phyloP scores from a whole-genome alignment of 495 filamentous ascomycete genomes.

The Xylaria acuta region DNA sequence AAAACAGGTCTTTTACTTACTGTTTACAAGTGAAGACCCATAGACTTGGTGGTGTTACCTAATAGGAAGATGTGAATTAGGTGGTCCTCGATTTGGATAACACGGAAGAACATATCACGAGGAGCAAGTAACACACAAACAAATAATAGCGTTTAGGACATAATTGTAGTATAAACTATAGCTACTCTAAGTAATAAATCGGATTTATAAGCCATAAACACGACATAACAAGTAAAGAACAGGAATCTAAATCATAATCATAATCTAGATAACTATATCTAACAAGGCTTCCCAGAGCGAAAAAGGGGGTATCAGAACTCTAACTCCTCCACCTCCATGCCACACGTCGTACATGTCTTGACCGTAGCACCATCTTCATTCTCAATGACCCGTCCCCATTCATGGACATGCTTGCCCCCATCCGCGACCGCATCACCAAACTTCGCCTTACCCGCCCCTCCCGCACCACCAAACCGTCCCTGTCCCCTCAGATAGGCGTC shows the following conservation, averaged over 20 bases:
- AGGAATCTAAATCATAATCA: background rate
- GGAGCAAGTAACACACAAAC: background rate
- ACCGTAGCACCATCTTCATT: constrained; percentile 80
- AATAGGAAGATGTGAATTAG: no score
- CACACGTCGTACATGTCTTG: constrained; percentile 87
- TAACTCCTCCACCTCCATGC: constrained; percentile 96
- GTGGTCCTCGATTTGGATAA: background rate
- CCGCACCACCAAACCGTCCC: constrained; percentile 44
- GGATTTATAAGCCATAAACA: background rate
- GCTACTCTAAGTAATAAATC: background rate
- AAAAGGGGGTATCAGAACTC: constrained; percentile 66
- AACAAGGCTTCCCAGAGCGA: background rate
- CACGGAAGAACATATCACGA: background rate
- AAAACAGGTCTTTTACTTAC: no score
- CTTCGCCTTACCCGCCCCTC: constrained; percentile 46
- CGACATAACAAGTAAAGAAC: background rate
- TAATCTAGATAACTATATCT: background rate
- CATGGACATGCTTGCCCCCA: constrained; percentile 81
- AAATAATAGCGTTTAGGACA: background rate
- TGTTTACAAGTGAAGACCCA: no score
- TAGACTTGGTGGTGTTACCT: no score
- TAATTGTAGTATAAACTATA: background rate
- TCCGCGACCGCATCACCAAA: constrained; percentile 79
- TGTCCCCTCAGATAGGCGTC: constrained; percentile 81
- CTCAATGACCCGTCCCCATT: constrained; percentile 84